These are phyloP conservation scores for Incumbomyces lentus DNA, from an alignment of 2,329 filamentous ascomycete species.

Conservation along the genomic window DNA sequence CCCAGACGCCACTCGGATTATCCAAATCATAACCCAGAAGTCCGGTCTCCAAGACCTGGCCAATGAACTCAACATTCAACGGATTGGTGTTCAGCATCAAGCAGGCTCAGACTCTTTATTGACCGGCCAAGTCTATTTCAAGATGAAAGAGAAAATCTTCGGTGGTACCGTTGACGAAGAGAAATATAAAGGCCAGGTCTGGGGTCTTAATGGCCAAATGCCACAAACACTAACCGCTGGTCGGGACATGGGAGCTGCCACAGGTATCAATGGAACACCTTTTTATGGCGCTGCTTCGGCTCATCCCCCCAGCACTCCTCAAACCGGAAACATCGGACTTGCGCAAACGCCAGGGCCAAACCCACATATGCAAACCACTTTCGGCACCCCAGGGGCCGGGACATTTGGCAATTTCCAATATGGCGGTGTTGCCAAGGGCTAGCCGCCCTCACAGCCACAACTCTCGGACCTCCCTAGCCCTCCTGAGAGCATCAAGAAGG, in stretches of 20 bases:
- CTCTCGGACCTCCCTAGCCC: neutral
- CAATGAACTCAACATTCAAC: constrained; percentile 81
- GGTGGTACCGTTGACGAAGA: constrained; percentile 66
- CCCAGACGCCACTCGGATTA: constrained; percentile 57
- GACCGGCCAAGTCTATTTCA: constrained; percentile 91
- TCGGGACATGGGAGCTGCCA: constrained; percentile 30
- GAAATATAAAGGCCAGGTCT: constrained; percentile 79
- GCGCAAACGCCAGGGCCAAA: constrained; percentile 35
- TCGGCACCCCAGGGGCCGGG: constrained; percentile 62
- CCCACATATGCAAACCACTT: constrained; percentile 32
- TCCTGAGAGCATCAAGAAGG: too few species aligned
- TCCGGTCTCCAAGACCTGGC: constrained; percentile 88
- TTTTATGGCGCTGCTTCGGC: constrained; percentile 33
- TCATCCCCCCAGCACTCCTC: constrained; percentile 59
- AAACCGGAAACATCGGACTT: constrained; percentile 43
- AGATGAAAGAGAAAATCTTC: constrained; percentile 80
- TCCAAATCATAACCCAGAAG: constrained; percentile 79
- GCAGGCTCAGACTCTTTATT: constrained; percentile 88
- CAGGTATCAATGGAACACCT: constrained; percentile 44
- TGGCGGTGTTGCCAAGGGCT: constrained; percentile 16
- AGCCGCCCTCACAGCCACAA: constrained; percentile 8
- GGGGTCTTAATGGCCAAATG: constrained; percentile 72
- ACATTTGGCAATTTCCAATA: constrained; percentile 61
- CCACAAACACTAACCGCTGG: constrained; percentile 38
- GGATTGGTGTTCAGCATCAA: constrained; percentile 78